Evolutionary conservation across 192 early-diverging fungal species (phyloP), one percentile per base, ranked within the genome.

Genomic region (Phlyctochytrium arcticum): DNA sequence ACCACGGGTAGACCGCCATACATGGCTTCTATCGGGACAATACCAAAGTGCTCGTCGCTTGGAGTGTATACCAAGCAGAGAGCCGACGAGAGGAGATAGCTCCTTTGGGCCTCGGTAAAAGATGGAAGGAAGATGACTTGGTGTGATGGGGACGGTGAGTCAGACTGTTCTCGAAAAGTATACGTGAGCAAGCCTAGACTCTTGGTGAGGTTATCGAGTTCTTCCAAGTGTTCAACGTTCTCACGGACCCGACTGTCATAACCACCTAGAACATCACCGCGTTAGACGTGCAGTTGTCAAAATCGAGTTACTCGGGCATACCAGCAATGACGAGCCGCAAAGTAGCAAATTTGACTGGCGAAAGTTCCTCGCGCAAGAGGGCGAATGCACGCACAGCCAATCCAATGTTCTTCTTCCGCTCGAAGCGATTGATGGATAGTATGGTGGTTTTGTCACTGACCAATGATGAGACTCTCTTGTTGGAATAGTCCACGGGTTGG

Each of bases 21-120:
- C 95, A 98, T 96, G 49, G 91, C 91, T 67, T 98, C 95, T 0
- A 98, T 82, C 2, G 95, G 95, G n/a, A 93, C 92, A 50, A 98
- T 98, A 0, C 95, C 95, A 66, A 98, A 91, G 67, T 98, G 95
- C 70, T 98, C 95, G 72, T 92, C 85, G 9, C 83, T 82, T 12
- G 95, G 95, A 30, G 95, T 98, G 73, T 98, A 98, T 1, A 96
- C 62, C 6, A 95, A 74, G 5, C 85, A 81, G 9, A 65, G 44
- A 6, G 92, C 78, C 0, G 62, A 57, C 1, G 81, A 69, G 10
- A 98, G 73, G 24, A 98, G 71, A 51, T 71, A 87, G 1, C 86
- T 78, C 27, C 92, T 86, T 72, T 94, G 90, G 23, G 79, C 74
- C 58, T 93, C 90, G 34, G 80, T 85, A 63, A 96, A 92, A 2